Evolutionary conservation across 495 filamentous ascomycete species (phyloP).

Genomic region (Niebla homalea): DNA sequence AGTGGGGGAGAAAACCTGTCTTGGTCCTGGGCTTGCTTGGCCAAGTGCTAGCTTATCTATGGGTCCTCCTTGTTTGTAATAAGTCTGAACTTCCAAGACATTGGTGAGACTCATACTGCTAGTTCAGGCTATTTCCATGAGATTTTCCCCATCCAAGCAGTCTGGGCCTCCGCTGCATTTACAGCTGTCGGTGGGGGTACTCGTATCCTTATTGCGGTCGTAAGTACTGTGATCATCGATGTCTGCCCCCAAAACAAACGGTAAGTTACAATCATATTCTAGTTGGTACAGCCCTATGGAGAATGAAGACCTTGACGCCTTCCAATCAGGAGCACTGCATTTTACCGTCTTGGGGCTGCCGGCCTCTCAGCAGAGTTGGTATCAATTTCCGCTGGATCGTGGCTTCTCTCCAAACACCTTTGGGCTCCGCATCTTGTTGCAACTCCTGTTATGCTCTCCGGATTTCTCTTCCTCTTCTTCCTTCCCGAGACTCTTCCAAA

Average conservation of each 20-base stretch:
- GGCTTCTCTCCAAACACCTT: too few relatives aligned
- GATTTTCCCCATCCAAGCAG: neutral
- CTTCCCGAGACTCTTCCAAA: neutral
- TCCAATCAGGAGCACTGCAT: neutral
- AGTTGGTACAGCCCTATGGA: neutral
- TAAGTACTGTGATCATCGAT: neutral
- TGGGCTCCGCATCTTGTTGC: too few relatives aligned
- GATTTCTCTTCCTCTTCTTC: neutral
- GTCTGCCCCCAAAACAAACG: neutral
- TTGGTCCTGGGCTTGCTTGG: conserved; percentile 25
- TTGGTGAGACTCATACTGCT: neutral
- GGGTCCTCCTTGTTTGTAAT: conserved; percentile 27
- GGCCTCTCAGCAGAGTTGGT: too few relatives aligned
- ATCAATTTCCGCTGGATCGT: too few relatives aligned
- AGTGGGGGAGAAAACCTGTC: conserved; percentile 33
- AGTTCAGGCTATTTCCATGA: neutral
- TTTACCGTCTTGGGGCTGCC: neutral
- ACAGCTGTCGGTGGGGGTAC: neutral
- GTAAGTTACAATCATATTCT: neutral
- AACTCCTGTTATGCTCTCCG: neutral
- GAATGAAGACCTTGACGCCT: neutral
- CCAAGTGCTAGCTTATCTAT: conserved; percentile 21
- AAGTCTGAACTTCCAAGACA: conserved; percentile 4
- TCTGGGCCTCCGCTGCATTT: conserved; percentile 1
- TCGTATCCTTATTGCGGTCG: neutral